These are phyloP conservation scores for Chaetomium tenue DNA, from an alignment of 495 filamentous ascomycete genomes.

Conservation along the genomic window DNA sequence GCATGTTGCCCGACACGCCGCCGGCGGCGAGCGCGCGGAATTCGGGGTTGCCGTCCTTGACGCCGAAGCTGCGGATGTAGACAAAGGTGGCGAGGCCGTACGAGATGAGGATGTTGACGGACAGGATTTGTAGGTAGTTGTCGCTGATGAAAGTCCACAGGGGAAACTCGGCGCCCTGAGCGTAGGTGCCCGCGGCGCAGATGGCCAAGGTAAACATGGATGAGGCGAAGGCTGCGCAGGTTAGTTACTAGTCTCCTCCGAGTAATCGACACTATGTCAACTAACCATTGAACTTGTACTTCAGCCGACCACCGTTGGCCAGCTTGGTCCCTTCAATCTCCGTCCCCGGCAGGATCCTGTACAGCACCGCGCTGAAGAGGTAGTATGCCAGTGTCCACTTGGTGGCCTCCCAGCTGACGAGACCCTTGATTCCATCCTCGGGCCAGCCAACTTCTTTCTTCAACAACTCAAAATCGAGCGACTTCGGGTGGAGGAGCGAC, in stretches of 20 bases:
- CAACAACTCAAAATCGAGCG: conserved; percentile 65
- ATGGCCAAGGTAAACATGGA: conserved; percentile 65
- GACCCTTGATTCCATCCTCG: conserved; percentile 59
- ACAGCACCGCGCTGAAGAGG: conserved; percentile 67
- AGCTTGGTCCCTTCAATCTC: conserved; percentile 69
- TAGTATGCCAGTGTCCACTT: conserved; percentile 76
- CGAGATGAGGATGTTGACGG: conserved; percentile 74
- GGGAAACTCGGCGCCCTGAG: conserved; percentile 75
- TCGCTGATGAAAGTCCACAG: conserved; percentile 92
- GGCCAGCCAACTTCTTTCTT: conserved; percentile 82
- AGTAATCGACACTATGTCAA: conserved; percentile 13
- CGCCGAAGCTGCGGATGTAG: conserved; percentile 76
- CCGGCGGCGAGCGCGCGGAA: conserved; percentile 76
- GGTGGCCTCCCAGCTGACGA: conserved; percentile 60
- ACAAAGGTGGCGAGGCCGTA: conserved; percentile 67
- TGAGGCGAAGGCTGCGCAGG: conserved; percentile 68
- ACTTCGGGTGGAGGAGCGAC: conserved; percentile 73
- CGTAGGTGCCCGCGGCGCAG: conserved; percentile 67
- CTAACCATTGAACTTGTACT: conserved; percentile 86
- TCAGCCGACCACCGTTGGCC: conserved; percentile 67
- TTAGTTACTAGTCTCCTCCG: neutral
- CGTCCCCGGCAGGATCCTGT: conserved; percentile 74
- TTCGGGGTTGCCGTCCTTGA: conserved; percentile 66
- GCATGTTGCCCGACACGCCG: conserved; percentile 75
- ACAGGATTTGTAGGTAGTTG: conserved; percentile 83